These are phyloP conservation scores for Fusarium begoniae DNA, from an alignment of 2,329 filamentous ascomycete genomes.

Conservation along the genomic window DNA sequence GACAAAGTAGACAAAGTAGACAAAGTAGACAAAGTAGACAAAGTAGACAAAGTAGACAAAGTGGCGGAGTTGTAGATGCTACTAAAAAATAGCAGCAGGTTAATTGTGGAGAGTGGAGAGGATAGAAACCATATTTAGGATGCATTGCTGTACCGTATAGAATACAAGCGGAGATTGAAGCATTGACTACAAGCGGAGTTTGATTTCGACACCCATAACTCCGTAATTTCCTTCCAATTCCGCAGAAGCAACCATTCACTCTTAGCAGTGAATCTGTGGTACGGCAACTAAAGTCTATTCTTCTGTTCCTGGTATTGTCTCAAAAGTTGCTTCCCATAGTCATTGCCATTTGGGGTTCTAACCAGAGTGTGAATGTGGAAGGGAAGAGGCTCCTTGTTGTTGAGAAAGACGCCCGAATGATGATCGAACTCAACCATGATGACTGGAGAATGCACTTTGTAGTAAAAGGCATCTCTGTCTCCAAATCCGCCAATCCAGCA, in stretches of 20 bases:
- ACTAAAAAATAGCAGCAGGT: neutral
- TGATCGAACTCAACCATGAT: conserved; percentile 79
- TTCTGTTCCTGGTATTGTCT: neutral
- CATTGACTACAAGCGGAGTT: neutral
- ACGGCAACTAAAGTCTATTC: neutral
- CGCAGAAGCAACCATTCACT: neutral
- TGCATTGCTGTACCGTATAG: neutral
- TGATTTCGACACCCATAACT: neutral
- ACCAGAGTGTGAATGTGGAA: conserved; percentile 81
- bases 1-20: too few species aligned
- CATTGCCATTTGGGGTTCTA: conserved; percentile 76
- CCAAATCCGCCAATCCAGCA: conserved; percentile 77
- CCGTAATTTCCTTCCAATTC: neutral
- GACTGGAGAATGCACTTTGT: conserved; percentile 77
- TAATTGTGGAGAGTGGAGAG: neutral
- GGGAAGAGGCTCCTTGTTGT: conserved; percentile 74
- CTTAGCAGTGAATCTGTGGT: neutral
- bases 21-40: neutral
- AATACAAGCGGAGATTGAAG: neutral
- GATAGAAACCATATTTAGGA: neutral
- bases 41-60: too few species aligned
- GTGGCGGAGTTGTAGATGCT: neutral
- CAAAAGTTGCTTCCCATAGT: conserved; percentile 68
- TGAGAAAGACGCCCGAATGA: conserved; percentile 79
- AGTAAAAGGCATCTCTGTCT: conserved; percentile 77